Evolutionary conservation across 2,329 filamentous ascomycete species (phyloP).

Genomic region (Beauveria pseudobassiana): DNA sequence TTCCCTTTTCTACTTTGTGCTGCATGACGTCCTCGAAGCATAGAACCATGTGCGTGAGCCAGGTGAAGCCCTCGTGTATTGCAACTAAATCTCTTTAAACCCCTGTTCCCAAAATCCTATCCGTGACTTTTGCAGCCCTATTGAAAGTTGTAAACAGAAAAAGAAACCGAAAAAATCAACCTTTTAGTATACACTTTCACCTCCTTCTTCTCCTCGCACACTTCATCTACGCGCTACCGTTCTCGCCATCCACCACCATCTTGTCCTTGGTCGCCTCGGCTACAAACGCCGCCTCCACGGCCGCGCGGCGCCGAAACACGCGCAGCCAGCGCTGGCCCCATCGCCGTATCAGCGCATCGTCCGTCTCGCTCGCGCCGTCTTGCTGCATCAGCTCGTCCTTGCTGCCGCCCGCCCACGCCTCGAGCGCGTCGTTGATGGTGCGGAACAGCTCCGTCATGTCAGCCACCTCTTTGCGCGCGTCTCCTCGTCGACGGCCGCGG

Average conservation of each 20-base stretch:
- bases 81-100: too few species aligned
- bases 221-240: not conserved
- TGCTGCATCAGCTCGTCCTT: constrained; percentile 71
- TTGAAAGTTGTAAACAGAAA: too few species aligned
- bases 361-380: constrained; percentile 49
- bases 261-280: constrained; percentile 6
- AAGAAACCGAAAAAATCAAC: too few species aligned
- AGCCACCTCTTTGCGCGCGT: constrained; percentile 60
- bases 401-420: constrained; percentile 62
- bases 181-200: too few species aligned
- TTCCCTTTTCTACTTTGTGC: too few species aligned
- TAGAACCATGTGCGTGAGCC: too few species aligned
- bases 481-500: constrained; percentile 49
- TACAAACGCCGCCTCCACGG: constrained; percentile 72
- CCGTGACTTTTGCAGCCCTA: too few species aligned
- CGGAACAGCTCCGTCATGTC: constrained; percentile 75
- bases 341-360: constrained; percentile 58
- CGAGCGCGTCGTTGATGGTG: constrained; percentile 70
- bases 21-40: too few species aligned
- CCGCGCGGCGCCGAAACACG: constrained; percentile 73
- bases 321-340: constrained; percentile 86
- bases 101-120: too few species aligned
- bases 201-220: too few species aligned
- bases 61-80: too few species aligned
- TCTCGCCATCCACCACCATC: constrained; percentile 9